Conservation (phyloP, 192 early-diverging fungal species). For the Coemansia sp. region DNA sequence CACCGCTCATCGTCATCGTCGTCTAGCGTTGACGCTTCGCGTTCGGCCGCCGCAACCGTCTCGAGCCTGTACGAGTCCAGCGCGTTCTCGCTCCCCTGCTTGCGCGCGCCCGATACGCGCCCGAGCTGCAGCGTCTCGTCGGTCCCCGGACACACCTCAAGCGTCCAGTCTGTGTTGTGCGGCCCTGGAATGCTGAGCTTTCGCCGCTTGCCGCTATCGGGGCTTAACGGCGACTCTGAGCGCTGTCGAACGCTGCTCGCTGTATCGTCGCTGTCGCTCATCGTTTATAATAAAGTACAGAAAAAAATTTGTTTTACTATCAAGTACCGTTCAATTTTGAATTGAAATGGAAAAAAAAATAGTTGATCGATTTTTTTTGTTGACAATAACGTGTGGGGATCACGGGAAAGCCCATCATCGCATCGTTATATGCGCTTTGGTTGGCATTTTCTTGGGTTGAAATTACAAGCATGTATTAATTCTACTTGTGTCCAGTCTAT, state of each 20-base stretch:
- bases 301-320: background rate
- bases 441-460: too few relatives aligned
- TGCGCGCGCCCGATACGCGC: background rate
- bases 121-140: slow-evolving; percentile 48
- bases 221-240: background rate
- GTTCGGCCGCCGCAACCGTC: slow-evolving; percentile 27
- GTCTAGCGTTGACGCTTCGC: background rate
- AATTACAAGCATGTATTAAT: too few relatives aligned
- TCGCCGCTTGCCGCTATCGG: slow-evolving; percentile 15
- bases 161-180: slow-evolving; percentile 13
- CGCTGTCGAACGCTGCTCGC: background rate
- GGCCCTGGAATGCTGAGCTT: background rate
- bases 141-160: slow-evolving; percentile 15
- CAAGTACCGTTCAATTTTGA: background rate
- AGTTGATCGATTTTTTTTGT: too few relatives aligned
- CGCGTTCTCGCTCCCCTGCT: slow-evolving; percentile 9
- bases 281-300: background rate
- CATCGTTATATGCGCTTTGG: too few relatives aligned
- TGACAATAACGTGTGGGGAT: too few relatives aligned
- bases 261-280: background rate
- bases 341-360: background rate
- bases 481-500: too few relatives aligned
- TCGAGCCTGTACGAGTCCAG: slow-evolving; percentile 47
- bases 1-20: slow-evolving; percentile 1
- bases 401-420: too few relatives aligned